Percentiles rank a stretch among this genome's conserved stretches.
Evolutionary conservation across 2,329 filamentous ascomycete genomes (phyloP).

Genomic region (Cytospora piceae): DNA sequence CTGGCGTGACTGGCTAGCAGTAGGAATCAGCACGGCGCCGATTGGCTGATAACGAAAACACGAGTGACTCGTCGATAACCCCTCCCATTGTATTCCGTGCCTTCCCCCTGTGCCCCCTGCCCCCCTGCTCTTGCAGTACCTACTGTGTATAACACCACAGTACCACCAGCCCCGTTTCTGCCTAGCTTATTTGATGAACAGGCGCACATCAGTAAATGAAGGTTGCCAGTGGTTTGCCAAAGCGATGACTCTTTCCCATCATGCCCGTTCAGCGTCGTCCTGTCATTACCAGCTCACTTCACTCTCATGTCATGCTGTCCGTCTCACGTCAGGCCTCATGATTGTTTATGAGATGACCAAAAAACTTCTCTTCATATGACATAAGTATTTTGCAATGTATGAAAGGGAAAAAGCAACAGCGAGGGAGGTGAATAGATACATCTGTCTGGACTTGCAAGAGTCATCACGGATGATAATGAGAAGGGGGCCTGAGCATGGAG

Average conservation of each 20-base stretch:
- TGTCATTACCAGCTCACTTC: not conserved
- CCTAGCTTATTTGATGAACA: slow-evolving; percentile 26
- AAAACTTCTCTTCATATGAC: too few species aligned
- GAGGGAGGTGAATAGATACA: not conserved
- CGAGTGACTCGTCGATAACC: not conserved
- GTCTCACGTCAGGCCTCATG: not conserved
- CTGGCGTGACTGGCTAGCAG: slow-evolving; percentile 2
- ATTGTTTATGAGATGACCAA: not conserved
- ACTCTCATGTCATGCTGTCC: not conserved
- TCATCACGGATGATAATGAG: slow-evolving; percentile 23
- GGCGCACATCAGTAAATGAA: slow-evolving; percentile 24
- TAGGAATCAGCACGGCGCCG: not conserved
- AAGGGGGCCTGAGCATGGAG: slow-evolving; percentile 23
- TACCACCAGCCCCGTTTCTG: slow-evolving; percentile 30
- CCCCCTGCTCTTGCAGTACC: not conserved
- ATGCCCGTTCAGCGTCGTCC: not conserved
- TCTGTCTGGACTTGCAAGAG: slow-evolving; percentile 14
- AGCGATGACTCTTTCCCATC: not conserved
- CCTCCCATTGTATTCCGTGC: not conserved
- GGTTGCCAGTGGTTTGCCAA: not conserved
- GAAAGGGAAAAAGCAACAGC: not conserved
- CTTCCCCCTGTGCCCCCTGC: not conserved
- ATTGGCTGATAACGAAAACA: slow-evolving; percentile 2
- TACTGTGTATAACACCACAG: not conserved
- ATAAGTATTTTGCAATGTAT: too few species aligned